Evolutionary conservation across 768 basidiomycete species (phyloP).

Genomic region (Trametes maxima): DNA sequence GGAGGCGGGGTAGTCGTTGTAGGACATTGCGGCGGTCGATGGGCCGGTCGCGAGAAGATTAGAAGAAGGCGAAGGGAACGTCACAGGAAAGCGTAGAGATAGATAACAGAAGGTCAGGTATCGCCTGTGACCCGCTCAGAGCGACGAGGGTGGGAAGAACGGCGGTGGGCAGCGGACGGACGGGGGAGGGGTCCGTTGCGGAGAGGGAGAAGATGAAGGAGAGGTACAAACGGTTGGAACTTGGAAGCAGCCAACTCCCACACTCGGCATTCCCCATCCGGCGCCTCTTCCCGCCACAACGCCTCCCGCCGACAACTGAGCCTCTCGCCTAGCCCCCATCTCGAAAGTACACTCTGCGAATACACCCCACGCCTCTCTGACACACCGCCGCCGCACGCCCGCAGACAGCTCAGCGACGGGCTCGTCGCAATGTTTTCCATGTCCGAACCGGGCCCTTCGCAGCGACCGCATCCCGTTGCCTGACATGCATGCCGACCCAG

Average conservation of each 20-base stretch:
- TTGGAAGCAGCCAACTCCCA: background rate
- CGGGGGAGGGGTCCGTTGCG: slow-evolving; percentile 1
- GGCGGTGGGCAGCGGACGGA: background rate
- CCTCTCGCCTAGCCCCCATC: background rate
- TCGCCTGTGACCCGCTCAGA: slow-evolving; percentile 27
- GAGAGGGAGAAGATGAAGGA: slow-evolving; percentile 9
- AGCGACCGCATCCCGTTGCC: background rate
- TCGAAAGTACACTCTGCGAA: background rate
- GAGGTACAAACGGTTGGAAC: background rate
- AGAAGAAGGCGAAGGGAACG: slow-evolving; percentile 19
- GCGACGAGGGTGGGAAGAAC: slow-evolving; percentile 13
- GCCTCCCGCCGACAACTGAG: background rate
- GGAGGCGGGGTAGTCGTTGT: slow-evolving; percentile 31
- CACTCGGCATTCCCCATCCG: background rate
- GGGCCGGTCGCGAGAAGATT: slow-evolving; percentile 14
- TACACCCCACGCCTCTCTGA: too few species aligned
- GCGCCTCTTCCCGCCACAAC: background rate
- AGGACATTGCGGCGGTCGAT: slow-evolving; percentile 31
- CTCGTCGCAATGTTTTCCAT: background rate
- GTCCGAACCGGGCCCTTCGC: background rate
- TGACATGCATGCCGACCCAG: background rate
- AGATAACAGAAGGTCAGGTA: slow-evolving; percentile 17
- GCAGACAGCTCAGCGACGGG: background rate
- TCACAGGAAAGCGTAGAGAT: slow-evolving; percentile 18
- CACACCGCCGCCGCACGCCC: background rate